Base-by-base conservation (phyloP, 768 basidiomycete species). In the Hericium erinaceus region DNA sequence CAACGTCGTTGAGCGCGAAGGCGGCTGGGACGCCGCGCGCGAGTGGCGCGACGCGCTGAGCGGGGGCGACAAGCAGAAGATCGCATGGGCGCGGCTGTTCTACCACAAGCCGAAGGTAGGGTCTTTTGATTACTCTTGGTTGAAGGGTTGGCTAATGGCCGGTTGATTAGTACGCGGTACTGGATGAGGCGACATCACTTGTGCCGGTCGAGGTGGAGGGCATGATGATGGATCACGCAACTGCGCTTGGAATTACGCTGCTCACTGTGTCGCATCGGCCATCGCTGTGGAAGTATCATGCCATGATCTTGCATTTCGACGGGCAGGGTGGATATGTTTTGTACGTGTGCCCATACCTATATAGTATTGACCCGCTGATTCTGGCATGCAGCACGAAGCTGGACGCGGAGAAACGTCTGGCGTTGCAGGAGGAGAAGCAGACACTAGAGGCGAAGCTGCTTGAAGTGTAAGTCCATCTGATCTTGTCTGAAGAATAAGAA, bases 311-410 rank as follows among this genome's bases (percentile, higher is more conserved):
- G 61, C 90, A 95, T 66, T 93, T 91, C 66, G 92, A 98, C 65
- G 95, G 95, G 7, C 87, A 91, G 70, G 95, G 95, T 38, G 91
- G 91, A 60, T 98, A 98, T 72, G 82, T 94, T 18, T 99, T 98
- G 92, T 93, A 65, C 60, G 91, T 80, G 8, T 8, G 52, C 24
- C 52, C 44, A 18, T 46, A 15, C 16, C 37, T 0, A 22, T 54
- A 37, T 41, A 49, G n/a, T 18, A 37, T 39, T 61, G 22, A 56
- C 55, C 22, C 6, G 38, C 18, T 46, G 16, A 18, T 44, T 57
- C 59, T 33, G 33, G 33, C 6, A 33, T 33, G 33, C 64, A 95
- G 92, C 71, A 92, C 92, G 22, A 84, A 88, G 66, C 75, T 98
- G 39, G 89, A 98, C 66, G 88, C 92, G 16, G 90, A 95, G 72